Conservation (phyloP, 2,329 filamentous ascomycete genomes). For the Scedosporium dehoogii region DNA sequence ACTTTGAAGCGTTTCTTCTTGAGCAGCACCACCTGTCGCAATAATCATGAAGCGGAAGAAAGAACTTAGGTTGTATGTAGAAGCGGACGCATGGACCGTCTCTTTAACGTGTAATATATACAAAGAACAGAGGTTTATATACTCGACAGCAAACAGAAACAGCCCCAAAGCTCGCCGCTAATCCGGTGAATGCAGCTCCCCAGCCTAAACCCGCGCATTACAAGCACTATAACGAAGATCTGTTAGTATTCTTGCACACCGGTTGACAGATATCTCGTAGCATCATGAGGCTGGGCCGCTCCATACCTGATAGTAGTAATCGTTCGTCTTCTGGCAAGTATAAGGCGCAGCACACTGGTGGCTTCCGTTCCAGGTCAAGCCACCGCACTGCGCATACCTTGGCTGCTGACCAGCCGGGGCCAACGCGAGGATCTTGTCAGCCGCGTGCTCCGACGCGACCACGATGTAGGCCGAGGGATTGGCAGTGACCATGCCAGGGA, state of each 20-base stretch:
- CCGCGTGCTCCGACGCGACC: slow-evolving; percentile 53
- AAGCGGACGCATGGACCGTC: not conserved
- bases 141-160: not conserved
- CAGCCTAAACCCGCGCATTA: not conserved
- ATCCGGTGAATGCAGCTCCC: not conserved
- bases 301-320: slow-evolving; percentile 6
- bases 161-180: not conserved
- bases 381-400: slow-evolving; percentile 3
- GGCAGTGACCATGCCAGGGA: slow-evolving; percentile 57
- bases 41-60: not conserved
- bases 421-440: slow-evolving; percentile 17
- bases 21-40: too few relatives aligned
- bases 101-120: not conserved
- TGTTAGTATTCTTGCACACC: not conserved
- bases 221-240: not conserved
- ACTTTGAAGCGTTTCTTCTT: too few relatives aligned
- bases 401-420: not conserved
- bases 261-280: not conserved
- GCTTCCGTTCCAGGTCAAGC: slow-evolving; percentile 4
- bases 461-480: slow-evolving; percentile 59
- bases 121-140: not conserved
- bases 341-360: not conserved
- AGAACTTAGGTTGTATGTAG: not conserved
- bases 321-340: not conserved
- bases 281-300: not conserved